Conservation (phyloP, 1,139 yeast genomes). For the Candida glucosophila region DNA sequence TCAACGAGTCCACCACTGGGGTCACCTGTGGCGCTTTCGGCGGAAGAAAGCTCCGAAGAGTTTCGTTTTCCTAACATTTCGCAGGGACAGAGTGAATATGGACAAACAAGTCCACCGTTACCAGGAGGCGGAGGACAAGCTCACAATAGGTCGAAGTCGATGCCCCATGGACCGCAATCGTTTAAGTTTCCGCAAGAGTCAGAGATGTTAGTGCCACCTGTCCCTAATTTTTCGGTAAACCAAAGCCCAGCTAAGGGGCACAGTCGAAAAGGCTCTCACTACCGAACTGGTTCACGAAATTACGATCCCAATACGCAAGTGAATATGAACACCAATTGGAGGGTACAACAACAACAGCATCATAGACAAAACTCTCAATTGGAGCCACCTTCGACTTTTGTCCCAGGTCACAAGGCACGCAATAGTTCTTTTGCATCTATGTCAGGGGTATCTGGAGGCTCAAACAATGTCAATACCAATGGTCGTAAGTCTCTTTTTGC, state of each 20-base stretch:
- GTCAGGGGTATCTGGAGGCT: constrained; percentile 53
- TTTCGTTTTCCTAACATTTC: constrained; percentile 27
- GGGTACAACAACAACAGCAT: constrained; percentile 34
- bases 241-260: constrained; percentile 37
- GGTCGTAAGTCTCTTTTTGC: constrained; percentile 85
- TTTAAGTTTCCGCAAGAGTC: constrained; percentile 36
- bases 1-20: constrained; percentile 8
- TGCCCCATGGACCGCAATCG: constrained; percentile 38
- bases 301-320: constrained; percentile 35
- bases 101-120: constrained; percentile 10
- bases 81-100: constrained; percentile 10
- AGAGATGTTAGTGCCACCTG: constrained; percentile 32
- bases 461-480: constrained; percentile 12
- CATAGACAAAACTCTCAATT: constrained; percentile 23
- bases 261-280: constrained; percentile 42
- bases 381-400: constrained; percentile 49
- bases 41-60: constrained; percentile 10
- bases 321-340: constrained; percentile 59
- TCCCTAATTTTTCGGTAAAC: constrained; percentile 33
- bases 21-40: background rate
- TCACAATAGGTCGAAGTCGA: constrained; percentile 27
- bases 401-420: constrained; percentile 74
- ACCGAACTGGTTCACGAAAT: constrained; percentile 49
- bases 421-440: constrained; percentile 57
- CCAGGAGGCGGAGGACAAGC: constrained; percentile 9